Base-by-base conservation (phyloP, 2,329 filamentous ascomycete species). In the Sarocladium kiliense region DNA sequence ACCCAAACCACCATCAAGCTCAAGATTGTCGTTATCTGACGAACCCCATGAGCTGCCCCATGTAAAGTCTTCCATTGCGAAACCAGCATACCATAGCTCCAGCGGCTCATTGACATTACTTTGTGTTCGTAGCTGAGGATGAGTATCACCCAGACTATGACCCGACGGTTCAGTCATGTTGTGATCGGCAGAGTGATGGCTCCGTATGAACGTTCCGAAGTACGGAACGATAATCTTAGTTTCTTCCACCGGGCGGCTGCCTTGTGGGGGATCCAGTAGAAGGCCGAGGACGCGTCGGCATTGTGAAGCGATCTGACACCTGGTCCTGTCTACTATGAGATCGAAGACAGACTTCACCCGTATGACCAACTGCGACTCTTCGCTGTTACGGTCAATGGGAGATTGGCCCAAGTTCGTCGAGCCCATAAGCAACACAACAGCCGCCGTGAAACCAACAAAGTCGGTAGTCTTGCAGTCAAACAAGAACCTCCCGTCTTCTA, bases 381-480 rank as follows among this genome's bases (percentile, higher is more conserved):
- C 37, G n/a, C 9, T 41, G 18, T 11, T 19, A 6, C 6, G 12
- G 37, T 41, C n/a, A 41, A 6, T n/a, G 18, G 12, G 7, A 14
- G 37, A 18, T n/a, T 14, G 37, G 7, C n/a, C n/a, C 18, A 19
- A 19, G 9, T n/a, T 19, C 9, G 60, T 56, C 14, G 36, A 41
- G 2, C 72, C 71, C n/a, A 77, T 65, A 10, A 73, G 63, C 30
- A 77, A 62, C 21, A 77, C 64, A 1, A 75, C 67, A 2, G 73
- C 70, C 5, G 71, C 68, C 1, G 72, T 76, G 62, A 77, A 77
- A 36, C 69, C 74, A 37, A 75, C 68, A 56, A 77, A 76, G 59
- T 77, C 75, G 18, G 73, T 64, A 9, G 72, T 71, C 56, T 74
- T 75, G 65, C 74, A 76, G 56, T 77, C 72, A 61, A 74, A 76